Evolutionary conservation across 2,329 filamentous ascomycete genomes (phyloP).

Genomic region (Talaromyces funiculosus): DNA sequence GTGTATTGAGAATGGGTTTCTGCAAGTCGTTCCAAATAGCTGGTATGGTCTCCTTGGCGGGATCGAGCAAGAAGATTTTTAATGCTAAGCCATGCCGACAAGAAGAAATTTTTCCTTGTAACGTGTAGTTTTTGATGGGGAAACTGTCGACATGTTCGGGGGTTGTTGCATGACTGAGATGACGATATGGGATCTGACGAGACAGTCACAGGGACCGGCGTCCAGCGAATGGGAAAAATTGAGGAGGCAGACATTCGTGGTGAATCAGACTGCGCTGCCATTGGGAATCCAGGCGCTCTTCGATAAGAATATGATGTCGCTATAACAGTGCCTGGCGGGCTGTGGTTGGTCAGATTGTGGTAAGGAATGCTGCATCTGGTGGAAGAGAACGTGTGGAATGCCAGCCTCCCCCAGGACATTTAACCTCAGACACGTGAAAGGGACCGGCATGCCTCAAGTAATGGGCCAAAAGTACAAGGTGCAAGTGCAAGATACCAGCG

Average conservation of each 20-base stretch:
- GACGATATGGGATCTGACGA: not conserved
- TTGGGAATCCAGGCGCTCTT: conserved; percentile 1
- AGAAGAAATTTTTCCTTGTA: not conserved
- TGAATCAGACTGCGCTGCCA: not conserved
- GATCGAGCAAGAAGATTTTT: not conserved
- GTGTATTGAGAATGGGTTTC: not conserved
- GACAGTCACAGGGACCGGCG: conserved; percentile 7
- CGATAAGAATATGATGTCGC: conserved; percentile 3
- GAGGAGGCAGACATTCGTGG: conserved; percentile 12
- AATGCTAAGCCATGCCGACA: not conserved
- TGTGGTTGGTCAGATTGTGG: conserved; percentile 7
- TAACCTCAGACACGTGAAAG: conserved; percentile 3
- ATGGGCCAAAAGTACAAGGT: not conserved
- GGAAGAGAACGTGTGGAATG: conserved; percentile 11
- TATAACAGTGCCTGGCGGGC: not conserved
- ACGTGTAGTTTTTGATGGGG: not conserved
- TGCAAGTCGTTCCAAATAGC: not conserved
- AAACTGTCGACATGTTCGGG: not conserved
- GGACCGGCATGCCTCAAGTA: not conserved
- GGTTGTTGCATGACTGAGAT: not conserved
- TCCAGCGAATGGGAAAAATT: conserved; percentile 11
- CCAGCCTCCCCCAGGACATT: conserved; percentile 2
- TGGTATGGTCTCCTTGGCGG: not conserved
- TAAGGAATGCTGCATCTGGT: conserved; percentile 10
- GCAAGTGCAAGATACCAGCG: not conserved